Percentiles rank a stretch among this genome's conserved stretches.
phyloP scores from a whole-genome alignment of 2,329 filamentous ascomycete genomes.

The Trichoderma cornu-damae region DNA sequence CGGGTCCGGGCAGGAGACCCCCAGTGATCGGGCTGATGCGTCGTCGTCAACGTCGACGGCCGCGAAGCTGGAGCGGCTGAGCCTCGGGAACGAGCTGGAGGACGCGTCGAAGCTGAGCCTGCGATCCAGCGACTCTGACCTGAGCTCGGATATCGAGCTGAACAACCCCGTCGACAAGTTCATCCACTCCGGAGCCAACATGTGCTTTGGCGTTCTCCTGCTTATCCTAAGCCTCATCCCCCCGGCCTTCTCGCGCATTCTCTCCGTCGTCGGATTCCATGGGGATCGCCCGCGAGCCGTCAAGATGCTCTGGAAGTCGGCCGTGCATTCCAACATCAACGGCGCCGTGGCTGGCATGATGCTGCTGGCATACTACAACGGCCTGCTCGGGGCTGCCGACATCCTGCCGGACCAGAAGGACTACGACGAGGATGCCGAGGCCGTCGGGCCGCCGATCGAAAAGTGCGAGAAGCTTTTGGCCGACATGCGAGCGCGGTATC shows the following conservation, averaged over 20 bases:
- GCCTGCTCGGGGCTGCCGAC: conserved; percentile 78
- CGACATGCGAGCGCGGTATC: conserved; percentile 72
- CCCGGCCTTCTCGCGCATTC: conserved; percentile 78
- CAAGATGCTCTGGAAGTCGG: conserved; percentile 84
- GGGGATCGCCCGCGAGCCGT: conserved; percentile 82
- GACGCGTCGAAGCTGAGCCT: conserved; percentile 22
- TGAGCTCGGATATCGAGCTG: conserved; percentile 57
- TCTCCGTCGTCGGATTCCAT: conserved; percentile 84
- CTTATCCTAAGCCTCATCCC: conserved; percentile 90
- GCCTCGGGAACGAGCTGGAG: conserved; percentile 11
- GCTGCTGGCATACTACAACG: conserved; percentile 82
- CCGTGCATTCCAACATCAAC: conserved; percentile 80
- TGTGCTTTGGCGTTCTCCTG: conserved; percentile 83
- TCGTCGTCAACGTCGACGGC: conserved; percentile 20
- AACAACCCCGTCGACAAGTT: conserved; percentile 77
- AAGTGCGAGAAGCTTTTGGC: conserved; percentile 62
- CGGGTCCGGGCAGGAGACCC: conserved; percentile 42
- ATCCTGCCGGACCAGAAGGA: conserved; percentile 64
- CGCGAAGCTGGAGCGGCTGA: conserved; percentile 23
- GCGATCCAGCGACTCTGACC: conserved; percentile 38
- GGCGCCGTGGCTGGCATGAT: conserved; percentile 83
- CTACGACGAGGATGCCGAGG: conserved; percentile 49
- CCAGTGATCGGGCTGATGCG: conserved; percentile 26
- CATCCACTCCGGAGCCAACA: conserved; percentile 79
- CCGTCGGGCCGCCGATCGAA: conserved; percentile 66